A percentile compares a stretch with the other conserved stretches of the same genome.
Evolutionary conservation across 345 rosid species (phyloP).

Genomic region (Leavenworthia alabamica): DNA sequence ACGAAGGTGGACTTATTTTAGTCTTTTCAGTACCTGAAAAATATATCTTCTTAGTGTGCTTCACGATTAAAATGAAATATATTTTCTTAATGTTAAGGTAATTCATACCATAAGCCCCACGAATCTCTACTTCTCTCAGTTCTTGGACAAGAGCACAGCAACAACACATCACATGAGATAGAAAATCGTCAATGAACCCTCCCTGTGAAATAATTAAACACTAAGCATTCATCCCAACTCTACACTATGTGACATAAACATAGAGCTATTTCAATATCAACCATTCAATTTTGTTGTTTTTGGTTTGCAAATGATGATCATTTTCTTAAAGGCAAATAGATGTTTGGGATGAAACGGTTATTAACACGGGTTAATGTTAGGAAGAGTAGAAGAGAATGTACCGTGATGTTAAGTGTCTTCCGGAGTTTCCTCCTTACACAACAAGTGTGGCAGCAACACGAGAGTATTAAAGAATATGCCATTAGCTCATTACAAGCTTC

Average conservation of each 20-base stretch:
- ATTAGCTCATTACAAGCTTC: constrained; percentile 92
- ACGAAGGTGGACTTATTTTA: constrained; percentile 65
- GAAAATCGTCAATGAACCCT: constrained; percentile 86
- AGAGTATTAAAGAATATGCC: constrained; percentile 86
- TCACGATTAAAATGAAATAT: not conserved
- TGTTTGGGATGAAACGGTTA: not conserved
- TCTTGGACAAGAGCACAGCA: constrained; percentile 99
- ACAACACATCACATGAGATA: constrained; percentile 94
- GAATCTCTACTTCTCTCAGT: constrained; percentile 89
- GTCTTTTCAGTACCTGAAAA: constrained; percentile 76
- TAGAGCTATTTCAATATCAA: not conserved
- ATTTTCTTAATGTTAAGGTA: not conserved
- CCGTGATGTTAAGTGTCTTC: constrained; percentile 69
- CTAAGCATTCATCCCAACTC: not conserved
- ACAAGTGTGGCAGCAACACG: constrained; percentile 98
- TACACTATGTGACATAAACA: not conserved
- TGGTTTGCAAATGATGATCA: too few species aligned
- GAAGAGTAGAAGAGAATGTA: constrained; percentile 30
- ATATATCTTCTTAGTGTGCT: not conserved
- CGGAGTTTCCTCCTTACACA: constrained; percentile 93
- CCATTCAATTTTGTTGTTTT: too few species aligned
- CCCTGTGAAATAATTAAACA: constrained; percentile 45
- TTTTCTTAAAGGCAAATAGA: not conserved
- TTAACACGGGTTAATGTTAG: not conserved
- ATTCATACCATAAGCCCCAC: constrained; percentile 59